Conservation (phyloP, 2,329 filamentous ascomycete genomes). For the Neurospora sp. region DNA sequence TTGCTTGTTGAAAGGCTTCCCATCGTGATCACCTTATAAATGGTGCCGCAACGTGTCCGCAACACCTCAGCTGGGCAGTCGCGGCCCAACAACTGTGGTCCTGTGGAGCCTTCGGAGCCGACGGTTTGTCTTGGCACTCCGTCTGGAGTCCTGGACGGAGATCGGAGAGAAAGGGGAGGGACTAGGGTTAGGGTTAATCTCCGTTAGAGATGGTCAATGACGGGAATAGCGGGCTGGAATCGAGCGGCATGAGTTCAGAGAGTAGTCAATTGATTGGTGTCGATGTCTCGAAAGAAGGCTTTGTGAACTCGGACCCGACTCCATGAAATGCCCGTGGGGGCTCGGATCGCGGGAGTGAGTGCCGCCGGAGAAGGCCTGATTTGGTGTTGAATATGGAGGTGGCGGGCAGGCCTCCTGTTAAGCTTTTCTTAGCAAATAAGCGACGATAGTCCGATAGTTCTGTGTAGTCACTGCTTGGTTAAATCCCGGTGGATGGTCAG, state of each 20-base stretch:
- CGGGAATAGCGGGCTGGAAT: not conserved
- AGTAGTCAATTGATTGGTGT: not conserved
- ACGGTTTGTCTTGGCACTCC: constrained; percentile 1
- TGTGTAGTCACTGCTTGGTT: not conserved
- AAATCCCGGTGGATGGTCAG: not conserved
- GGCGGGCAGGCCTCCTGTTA: not conserved
- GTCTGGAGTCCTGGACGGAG: not conserved
- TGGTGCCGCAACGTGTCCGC: not conserved
- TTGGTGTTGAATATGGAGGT: not conserved
- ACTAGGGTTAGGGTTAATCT: not conserved
- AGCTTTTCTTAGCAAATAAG: not conserved
- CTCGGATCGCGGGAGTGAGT: not conserved
- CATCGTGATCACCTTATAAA: not conserved
- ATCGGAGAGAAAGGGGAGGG: not conserved
- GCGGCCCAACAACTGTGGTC: not conserved
- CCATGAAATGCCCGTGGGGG: not conserved
- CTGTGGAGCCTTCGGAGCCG: not conserved
- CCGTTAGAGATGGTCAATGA: not conserved
- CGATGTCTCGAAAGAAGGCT: not conserved
- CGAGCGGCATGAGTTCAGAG: not conserved
- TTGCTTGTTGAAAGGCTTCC: not conserved
- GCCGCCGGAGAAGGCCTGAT: not conserved
- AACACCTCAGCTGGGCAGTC: not conserved
- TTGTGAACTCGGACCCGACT: not conserved
- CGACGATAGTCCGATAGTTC: not conserved